Evolutionary conservation across 169 alveolate species (phyloP).

Genomic region (Toxoplasma gondii): DNA sequence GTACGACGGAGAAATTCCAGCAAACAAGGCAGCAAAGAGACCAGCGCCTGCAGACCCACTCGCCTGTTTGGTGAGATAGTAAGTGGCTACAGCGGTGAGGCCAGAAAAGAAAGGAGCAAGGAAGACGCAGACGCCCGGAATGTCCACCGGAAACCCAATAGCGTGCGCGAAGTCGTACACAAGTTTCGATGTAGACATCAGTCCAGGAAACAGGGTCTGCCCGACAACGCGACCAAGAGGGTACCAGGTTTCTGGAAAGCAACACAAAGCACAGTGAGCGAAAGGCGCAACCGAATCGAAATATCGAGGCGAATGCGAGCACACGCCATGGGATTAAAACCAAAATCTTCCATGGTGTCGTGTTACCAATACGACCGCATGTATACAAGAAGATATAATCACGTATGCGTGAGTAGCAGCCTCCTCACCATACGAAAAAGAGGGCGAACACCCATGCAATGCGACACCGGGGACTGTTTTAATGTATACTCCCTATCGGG

Average conservation of each 20-base stretch:
- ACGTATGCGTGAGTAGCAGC: too few species aligned
- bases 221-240: constrained; percentile 99
- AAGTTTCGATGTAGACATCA: constrained; percentile 95
- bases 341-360: too few species aligned
- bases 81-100: constrained; percentile 89
- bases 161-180: constrained; percentile 71
- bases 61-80: constrained; percentile 69
- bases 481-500: too few species aligned
- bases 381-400: too few species aligned
- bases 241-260: constrained; percentile 93
- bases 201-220: constrained; percentile 98
- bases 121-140: constrained; percentile 95
- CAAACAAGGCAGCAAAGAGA: constrained; percentile 94
- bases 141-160: constrained; percentile 86
- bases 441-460: too few species aligned
- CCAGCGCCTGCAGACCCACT: constrained; percentile 95
- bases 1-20: constrained; percentile 96
- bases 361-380: too few species aligned
- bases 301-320: not conserved
- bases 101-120: constrained; percentile 97
- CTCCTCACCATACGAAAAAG: too few species aligned
- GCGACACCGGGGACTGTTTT: too few species aligned
- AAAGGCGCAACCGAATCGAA: not conserved
- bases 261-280: not conserved
- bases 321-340: too few species aligned